Evolutionary conservation across 345 rosid genomes (phyloP).

Genomic region (Schrenkiella parvula): DNA sequence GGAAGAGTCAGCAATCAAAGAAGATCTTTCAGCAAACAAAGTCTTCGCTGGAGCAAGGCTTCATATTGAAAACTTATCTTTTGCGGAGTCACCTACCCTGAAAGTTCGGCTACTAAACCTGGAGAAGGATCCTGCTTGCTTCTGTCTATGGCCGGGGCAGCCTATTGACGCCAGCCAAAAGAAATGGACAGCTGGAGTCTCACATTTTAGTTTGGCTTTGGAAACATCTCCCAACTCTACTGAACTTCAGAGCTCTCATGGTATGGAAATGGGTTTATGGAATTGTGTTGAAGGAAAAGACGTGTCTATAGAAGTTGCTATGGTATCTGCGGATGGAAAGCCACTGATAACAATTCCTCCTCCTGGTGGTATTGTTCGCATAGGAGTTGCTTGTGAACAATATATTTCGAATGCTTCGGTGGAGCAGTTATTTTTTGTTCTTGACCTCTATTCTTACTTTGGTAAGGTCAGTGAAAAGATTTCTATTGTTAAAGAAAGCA

Average conservation of each 20-base stretch:
- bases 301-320: slow-evolving; percentile 68
- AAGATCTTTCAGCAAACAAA: slow-evolving; percentile 37
- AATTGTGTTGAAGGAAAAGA: slow-evolving; percentile 79
- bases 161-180: slow-evolving; percentile 95
- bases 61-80: slow-evolving; percentile 69
- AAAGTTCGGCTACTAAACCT: slow-evolving; percentile 69
- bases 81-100: slow-evolving; percentile 80
- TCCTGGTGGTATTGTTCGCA: slow-evolving; percentile 88
- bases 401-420: slow-evolving; percentile 88
- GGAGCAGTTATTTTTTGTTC: slow-evolving; percentile 89
- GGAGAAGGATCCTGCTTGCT: slow-evolving; percentile 98
- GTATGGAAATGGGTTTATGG: slow-evolving; percentile 53
- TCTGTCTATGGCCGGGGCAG: slow-evolving; percentile 82
- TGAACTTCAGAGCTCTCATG: slow-evolving; percentile 33
- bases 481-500: slow-evolving; percentile 60
- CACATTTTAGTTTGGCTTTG: slow-evolving; percentile 65
- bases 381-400: slow-evolving; percentile 82
- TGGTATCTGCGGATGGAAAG: slow-evolving; percentile 89
- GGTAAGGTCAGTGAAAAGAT: slow-evolving; percentile 79
- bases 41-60: slow-evolving; percentile 86
- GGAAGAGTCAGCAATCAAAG: slow-evolving; percentile 31
- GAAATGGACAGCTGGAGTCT: slow-evolving; percentile 76
- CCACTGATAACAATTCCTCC: slow-evolving; percentile 86
- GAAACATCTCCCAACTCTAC: slow-evolving; percentile 52
- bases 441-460: slow-evolving; percentile 78